Base-by-base conservation (phyloP, 108 stramenopile species). In the Chaetoceros tenuissimus region DNA sequence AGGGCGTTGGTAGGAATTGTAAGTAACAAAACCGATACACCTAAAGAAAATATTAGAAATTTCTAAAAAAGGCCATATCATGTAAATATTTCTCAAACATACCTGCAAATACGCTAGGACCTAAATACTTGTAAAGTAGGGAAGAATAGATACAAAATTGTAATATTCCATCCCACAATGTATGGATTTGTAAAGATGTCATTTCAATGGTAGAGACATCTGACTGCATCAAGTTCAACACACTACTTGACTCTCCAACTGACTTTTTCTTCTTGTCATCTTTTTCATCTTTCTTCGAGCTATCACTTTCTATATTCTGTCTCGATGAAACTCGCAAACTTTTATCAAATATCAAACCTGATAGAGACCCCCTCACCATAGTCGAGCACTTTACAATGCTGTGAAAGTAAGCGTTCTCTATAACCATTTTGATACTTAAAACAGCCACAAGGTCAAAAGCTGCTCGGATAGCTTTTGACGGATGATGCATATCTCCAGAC, bases 351-450 rank as follows among this genome's bases (percentile, higher is more conserved):
- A 85, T 81, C 57, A 89, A 26, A 17, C 79, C 90, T 48, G 78
- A 73, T 1, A 88, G 34, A 13, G 79, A 56, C 1, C 87, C 87
- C 19, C 92, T 72, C n/a, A 87, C 84, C 49, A 80, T 51, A 8
- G 79, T 79, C 3, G 86, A 75, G 52, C 74, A 69, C 44, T 67
- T 78, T 44, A 83, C 79, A 55, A 87, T 71, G 45, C 70, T 61
- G 68, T 92, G 85, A 66, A 94, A 96, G 63, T 86, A 93, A 59
- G 78, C 77, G 56, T 92, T 96, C 61, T 96, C 95, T 8, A 88
- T 68, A 19, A 89, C 58, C 76, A 86, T 92, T 74, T 96, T 96
- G 24, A 78, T 20, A 23, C 49, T 59, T 48, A 88, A 49, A 3
- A 88, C 80, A 19, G 53, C 31, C 8, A 85, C 71, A 24, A 85